Base-by-base conservation (phyloP, 441 rosid species). In the Adansonia madagascariensis region DNA sequence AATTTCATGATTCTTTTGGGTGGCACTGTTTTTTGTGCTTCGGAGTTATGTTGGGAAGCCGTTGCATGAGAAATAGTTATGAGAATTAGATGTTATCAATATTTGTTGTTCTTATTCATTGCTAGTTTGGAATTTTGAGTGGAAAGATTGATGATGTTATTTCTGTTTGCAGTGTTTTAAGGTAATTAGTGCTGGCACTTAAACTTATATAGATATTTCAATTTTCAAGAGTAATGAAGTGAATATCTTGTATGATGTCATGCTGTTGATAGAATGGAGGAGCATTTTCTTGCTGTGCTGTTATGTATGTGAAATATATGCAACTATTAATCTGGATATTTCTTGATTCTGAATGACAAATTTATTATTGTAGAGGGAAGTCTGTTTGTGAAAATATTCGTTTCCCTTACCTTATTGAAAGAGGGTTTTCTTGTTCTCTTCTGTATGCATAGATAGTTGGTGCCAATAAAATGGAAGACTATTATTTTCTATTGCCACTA, bases 41-140 rank as follows among this genome's bases (percentile, higher is more conserved):
- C 49, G 80, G 73, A 81, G 64, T n/a, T 74, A 57, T 65, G 70
- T 66, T 39, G 77, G 50, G 31, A 22, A 43, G 53, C 71, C 5
- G 53, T 62, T 62, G 67, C 0, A 8, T 2, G 63, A 71, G 73
- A 75, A 73, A 82, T 65, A 78, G 79, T 62, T 60, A 60, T 15
- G 39, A 57, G 50, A 63, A 41, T 41, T 65, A 65, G 27, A 66
- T 27, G 50, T 64, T 70, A 71, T 85, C 61, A 18, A 62, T 41
- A 17, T 14, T 12, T 6, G 2, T 64, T 73, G n/a, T 12, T 27
- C 57, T 14, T 57, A 47, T 20, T 55, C 39, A 0, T 63, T 47
- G 41, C 4, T 71, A n/a, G 47, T 35, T 56, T 63, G 69, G 61
- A 53, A 55, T 39, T 39, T 56, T 41, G 75, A 3, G 31, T 73